Base-by-base conservation (phyloP, 2,329 filamentous ascomycete genomes). In the Sporothrix inflata region DNA sequence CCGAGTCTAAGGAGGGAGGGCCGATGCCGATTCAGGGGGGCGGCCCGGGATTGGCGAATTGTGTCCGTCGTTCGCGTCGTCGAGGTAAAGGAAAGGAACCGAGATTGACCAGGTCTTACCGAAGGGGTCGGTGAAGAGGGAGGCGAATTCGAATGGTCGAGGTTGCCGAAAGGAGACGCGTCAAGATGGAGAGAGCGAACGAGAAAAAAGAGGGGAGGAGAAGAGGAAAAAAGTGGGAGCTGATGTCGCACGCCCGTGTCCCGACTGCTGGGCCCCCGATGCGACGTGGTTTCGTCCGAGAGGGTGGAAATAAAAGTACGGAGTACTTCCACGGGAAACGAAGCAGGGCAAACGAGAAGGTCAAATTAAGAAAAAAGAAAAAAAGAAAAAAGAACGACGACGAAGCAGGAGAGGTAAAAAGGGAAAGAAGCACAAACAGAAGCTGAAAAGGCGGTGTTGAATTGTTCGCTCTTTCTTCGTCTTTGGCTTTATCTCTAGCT, bases 391-490 rank as follows among this genome's bases (percentile, higher is more conserved):
- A 21, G 11, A 67, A 30, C n/a, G 49, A 34, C 4, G 24, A 49
- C 16, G 11, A 65, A 45, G 21, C 9, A 40, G 3, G 12, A 53
- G 65, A 71, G 42, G 14, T 12, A 55, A 19, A 40, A 66, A 34
- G n/a, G 42, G 42, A 47, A 53, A 49, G 34, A 45, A 45, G 21
- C 19, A 27, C 38, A 14, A n/a, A 69, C n/a, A 12, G 30, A 55
- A 19, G 24, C 19, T 19, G 53, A 72, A 72, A 72, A 72, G 55
- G 71, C 71, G 70, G 70, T 71, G 70, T 71, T 71, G 42, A 65
- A 40, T 24, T 57, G 63, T 71, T 55, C 49, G 40, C 30, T 60
- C 65, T 30, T 71, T 19, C 47, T 67, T 57, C 38, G 27, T 8
- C 16, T 55, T 55, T 5, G 21, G 24, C n/a, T 57, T 57, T 57